Base-by-base conservation (phyloP, 1,284 basidiomycete species). In the Ceratobasidium sp. region DNA sequence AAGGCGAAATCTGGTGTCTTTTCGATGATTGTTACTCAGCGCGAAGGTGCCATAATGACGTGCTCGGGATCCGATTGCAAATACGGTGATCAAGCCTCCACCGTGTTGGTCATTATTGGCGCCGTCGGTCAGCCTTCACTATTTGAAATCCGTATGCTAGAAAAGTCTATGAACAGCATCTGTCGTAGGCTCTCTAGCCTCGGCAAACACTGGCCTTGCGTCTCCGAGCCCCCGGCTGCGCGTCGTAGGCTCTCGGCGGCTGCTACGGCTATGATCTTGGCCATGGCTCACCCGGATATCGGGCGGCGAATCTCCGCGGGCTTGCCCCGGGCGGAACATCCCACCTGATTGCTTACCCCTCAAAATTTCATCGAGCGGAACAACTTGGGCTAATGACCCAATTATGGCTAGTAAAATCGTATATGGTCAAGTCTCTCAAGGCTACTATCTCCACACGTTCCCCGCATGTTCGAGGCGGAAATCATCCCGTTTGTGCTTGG, bases 391-490 rank as follows among this genome's bases (percentile, higher is more conserved):
- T 10, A 10, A 6, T 41, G 38, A 41, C 38, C 38, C 38, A 41
- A 41, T 6, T 41, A 6, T 41, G 38, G 38, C 38, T 41, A 41
- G 38, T 41, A 10, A 41, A 41, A 41, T 41, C 66, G 23, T 12
- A 68, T 54, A 68, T 68, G 66, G 66, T 35, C 50, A 54, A 68
- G 66, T 5, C 50, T 35, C 30, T 20, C 23, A 20, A 35, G 20
- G n/a, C 27, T 20, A 20, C 10, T 18, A 3, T 65, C 48, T 10
- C 62, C 62, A 41, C 41, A 23, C 30, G 23, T 5, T 46, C 70
- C 70, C 70, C 70, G 57, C 70, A 73, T 73, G 50, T 73, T 73
- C 59, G n/a, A 57, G 57, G 41, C 38, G 6, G 8, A 52, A 16
- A 50, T 50, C 54, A 16, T 55, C 54, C 18, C 27, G n/a, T 14